Conservation (phyloP, 2,329 filamentous ascomycete species). For the Aspergillus calidoustus region DNA sequence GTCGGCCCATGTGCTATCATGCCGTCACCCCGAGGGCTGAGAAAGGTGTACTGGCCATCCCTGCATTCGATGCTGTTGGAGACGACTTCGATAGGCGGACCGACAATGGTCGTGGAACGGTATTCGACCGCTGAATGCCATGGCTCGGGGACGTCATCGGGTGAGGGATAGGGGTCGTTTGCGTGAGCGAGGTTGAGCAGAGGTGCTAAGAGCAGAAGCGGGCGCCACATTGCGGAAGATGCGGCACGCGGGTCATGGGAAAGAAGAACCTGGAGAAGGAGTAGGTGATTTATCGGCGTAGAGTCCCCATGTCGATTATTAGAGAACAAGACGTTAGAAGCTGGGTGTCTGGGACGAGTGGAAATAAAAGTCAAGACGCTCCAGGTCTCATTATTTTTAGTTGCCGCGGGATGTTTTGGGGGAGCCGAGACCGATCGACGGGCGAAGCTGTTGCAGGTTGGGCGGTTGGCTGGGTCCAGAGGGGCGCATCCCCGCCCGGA, state of each 20-base stretch:
- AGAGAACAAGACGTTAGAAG: not conserved
- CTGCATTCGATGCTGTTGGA: conserved; percentile 40
- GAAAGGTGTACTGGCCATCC: conserved; percentile 44
- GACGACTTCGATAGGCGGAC: conserved; percentile 33
- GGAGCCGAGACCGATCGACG: not conserved
- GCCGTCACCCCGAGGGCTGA: conserved; percentile 44
- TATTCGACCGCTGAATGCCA: conserved; percentile 33
- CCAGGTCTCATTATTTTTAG: not conserved
- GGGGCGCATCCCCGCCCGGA: not conserved
- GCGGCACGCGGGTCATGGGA: conserved; percentile 6
- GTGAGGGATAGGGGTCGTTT: conserved; percentile 21
- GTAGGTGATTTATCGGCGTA: not conserved
- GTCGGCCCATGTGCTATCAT: conserved; percentile 46
- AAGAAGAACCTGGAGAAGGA: not conserved
- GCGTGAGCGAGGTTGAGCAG: conserved; percentile 15
- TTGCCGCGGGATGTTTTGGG: not conserved
- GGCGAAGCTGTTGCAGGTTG: not conserved
- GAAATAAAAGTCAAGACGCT: not conserved
- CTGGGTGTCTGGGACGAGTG: not conserved
- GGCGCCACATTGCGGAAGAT: not conserved
- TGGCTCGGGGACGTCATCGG: conserved; percentile 21
- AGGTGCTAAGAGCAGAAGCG: conserved; percentile 5
- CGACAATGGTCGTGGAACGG: conserved; percentile 28
- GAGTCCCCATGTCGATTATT: not conserved
- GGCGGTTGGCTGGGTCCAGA: not conserved